Evolutionary conservation across 768 basidiomycete species (phyloP), one percentile per base, ranked within the genome.

Genomic region (Lactarius vividus): DNA sequence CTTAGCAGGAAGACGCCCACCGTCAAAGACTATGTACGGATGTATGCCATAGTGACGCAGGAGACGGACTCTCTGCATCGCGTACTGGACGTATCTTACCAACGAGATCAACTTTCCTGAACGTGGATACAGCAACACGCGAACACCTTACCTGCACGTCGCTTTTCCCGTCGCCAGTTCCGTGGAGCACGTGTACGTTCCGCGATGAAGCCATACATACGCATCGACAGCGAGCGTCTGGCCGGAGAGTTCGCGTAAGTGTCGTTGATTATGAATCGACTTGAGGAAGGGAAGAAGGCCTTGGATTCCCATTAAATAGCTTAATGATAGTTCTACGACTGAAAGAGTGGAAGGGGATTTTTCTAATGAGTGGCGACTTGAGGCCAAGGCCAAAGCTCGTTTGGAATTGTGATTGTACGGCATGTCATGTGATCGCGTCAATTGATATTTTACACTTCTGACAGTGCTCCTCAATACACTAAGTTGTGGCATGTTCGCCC

Each of bases 11-110:
- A 99, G 84, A 11, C 91, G 92, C 0, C 96, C 96, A 18, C 97
- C 97, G 73, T 98, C 97, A 72, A 99, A 96, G 20, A 99, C 97
- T 29, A 99, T 79, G 75, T 91, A 94, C 1, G 97, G 96, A 59
- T 83, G 83, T 65, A 98, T 91, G 28, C 86, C 85, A 75, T 93
- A 83, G 77, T 98, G 88, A 67, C 86, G 85, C 59, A 99, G 78
- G 61, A 98, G 84, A 33, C 94, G 85, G 53, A 98, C 87, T 37
- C 91, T 87, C 70, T 93, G 87, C 94, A 98, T 96, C 44, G 89
- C 89, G 78, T 96, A 99, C 75, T 96, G 89, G 65, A 98, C 94
- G 81, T 97, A 98, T 79, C 96, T 96, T 71, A 4, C 15, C 33
- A 52, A 40, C 52, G 59, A 13, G 11, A 29, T 28, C 46, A 57